Conservation (phyloP, 805 yeast genomes). For the Trichomonascus vanleenenianus region DNA sequence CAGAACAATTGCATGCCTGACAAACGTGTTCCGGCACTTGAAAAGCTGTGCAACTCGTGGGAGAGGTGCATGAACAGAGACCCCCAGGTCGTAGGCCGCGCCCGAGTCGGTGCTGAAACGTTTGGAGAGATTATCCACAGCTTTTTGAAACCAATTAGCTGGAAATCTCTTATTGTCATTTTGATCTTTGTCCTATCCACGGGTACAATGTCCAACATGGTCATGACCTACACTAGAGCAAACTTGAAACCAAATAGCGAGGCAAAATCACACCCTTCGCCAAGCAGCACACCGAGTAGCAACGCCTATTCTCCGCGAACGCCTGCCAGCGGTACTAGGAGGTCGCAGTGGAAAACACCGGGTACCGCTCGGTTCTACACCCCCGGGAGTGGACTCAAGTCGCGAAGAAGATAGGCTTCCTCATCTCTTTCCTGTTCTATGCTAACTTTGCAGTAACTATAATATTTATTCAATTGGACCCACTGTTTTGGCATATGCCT, state of each 20-base stretch:
- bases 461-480: too few relatives aligned
- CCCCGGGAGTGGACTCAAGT: background rate
- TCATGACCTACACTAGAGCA: slow-evolving; percentile 17
- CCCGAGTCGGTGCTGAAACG: slow-evolving; percentile 70
- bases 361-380: background rate
- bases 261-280: background rate
- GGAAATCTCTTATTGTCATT: slow-evolving; percentile 49
- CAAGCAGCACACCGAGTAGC: background rate
- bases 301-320: background rate
- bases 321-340: background rate
- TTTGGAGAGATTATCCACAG: slow-evolving; percentile 77
- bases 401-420: too few relatives aligned
- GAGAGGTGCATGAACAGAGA: slow-evolving; percentile 76
- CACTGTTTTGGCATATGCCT: too few relatives aligned
- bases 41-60: slow-evolving; percentile 63
- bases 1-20: slow-evolving; percentile 60
- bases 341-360: background rate
- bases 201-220: slow-evolving; percentile 24
- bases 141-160: slow-evolving; percentile 60
- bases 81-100: slow-evolving; percentile 58
- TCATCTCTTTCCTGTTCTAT: too few relatives aligned
- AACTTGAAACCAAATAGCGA: background rate
- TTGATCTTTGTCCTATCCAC: slow-evolving; percentile 23
- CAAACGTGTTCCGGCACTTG: slow-evolving; percentile 70
- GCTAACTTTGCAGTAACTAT: too few relatives aligned